phyloP scores from a whole-genome alignment of 208 protist species.

The Sergeia podlipaevii region DNA sequence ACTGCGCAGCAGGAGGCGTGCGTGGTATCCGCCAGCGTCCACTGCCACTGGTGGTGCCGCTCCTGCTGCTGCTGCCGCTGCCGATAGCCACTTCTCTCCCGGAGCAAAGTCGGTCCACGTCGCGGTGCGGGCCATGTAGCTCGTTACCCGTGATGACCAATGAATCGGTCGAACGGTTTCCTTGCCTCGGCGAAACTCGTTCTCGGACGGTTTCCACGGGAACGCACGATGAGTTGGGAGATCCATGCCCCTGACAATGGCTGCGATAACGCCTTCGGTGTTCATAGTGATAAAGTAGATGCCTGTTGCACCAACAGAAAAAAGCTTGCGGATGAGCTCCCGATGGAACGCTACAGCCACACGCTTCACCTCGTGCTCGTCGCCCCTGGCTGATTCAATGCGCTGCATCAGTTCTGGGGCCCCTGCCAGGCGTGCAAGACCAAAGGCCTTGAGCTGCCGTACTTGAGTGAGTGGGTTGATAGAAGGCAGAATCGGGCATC shows the following conservation, averaged over 20 bases:
- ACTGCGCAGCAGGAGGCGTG: slow-evolving; percentile 28
- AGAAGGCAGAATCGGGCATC: slow-evolving; percentile 83
- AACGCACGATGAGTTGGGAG: slow-evolving; percentile 26
- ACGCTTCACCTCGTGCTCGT: slow-evolving; percentile 55
- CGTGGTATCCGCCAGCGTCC: slow-evolving; percentile 69
- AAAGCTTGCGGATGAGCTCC: slow-evolving; percentile 73
- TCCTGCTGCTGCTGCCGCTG: slow-evolving; percentile 47
- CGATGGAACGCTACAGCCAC: slow-evolving; percentile 30
- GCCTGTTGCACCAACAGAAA: slow-evolving; percentile 59
- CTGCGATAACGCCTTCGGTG: slow-evolving; percentile 63
- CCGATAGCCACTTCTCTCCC: slow-evolving; percentile 74
- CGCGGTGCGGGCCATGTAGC: slow-evolving; percentile 83
- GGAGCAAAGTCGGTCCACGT: slow-evolving; percentile 92
- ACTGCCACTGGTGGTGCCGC: slow-evolving; percentile 48
- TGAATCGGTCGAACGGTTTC: slow-evolving; percentile 89
- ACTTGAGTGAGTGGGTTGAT: slow-evolving; percentile 76
- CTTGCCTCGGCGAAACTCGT: slow-evolving; percentile 38
- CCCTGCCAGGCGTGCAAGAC: slow-evolving; percentile 65
- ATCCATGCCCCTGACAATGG: slow-evolving; percentile 61
- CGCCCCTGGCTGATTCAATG: slow-evolving; percentile 7
- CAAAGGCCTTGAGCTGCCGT: slow-evolving; percentile 37
- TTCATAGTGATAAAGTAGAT: slow-evolving; percentile 97
- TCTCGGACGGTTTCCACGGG: slow-evolving; percentile 54
- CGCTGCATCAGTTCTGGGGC: slow-evolving; percentile 26
- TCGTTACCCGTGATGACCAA: slow-evolving; percentile 86